phyloP scores from a whole-genome alignment of 768 basidiomycete genomes.

The Pleurotus tuber-regium region DNA sequence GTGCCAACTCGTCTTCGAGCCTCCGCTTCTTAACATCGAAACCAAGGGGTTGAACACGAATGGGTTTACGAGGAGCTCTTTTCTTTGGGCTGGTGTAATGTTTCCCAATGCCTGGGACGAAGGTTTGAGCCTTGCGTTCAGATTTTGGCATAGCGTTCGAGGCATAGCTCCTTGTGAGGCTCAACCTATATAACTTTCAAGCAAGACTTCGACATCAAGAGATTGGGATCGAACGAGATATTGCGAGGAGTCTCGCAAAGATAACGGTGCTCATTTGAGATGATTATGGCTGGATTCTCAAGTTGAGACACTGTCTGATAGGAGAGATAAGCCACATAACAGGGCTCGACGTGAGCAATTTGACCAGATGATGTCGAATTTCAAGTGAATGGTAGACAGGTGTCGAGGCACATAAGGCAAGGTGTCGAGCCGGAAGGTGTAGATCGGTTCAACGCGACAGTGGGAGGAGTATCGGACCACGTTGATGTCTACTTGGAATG shows the following conservation, averaged over 20 bases:
- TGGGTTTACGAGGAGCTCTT: not conserved
- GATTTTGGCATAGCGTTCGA: not conserved
- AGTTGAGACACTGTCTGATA: too few relatives aligned
- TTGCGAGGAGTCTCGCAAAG: too few relatives aligned
- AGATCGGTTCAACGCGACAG: not conserved
- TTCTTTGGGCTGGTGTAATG: slow-evolving; percentile 8
- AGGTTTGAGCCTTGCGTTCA: not conserved
- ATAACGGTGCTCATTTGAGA: too few relatives aligned
- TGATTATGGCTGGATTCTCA: too few relatives aligned
- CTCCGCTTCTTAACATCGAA: not conserved
- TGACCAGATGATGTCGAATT: not conserved
- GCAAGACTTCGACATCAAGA: too few relatives aligned
- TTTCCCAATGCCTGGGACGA: slow-evolving; percentile 1
- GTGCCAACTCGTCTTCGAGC: not conserved
- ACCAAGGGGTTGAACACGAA: not conserved
- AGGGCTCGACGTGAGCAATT: too few relatives aligned
- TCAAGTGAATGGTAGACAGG: not conserved
- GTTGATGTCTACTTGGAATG: too few relatives aligned
- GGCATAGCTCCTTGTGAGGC: too few relatives aligned
- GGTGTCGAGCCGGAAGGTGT: not conserved
- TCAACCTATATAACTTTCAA: too few relatives aligned
- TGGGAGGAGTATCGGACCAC: too few relatives aligned
- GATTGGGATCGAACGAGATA: too few relatives aligned
- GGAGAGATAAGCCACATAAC: too few relatives aligned
- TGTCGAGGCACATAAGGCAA: not conserved